Evolutionary conservation across 2,329 filamentous ascomycete genomes (phyloP).

Genomic region (Claviceps sp.): DNA sequence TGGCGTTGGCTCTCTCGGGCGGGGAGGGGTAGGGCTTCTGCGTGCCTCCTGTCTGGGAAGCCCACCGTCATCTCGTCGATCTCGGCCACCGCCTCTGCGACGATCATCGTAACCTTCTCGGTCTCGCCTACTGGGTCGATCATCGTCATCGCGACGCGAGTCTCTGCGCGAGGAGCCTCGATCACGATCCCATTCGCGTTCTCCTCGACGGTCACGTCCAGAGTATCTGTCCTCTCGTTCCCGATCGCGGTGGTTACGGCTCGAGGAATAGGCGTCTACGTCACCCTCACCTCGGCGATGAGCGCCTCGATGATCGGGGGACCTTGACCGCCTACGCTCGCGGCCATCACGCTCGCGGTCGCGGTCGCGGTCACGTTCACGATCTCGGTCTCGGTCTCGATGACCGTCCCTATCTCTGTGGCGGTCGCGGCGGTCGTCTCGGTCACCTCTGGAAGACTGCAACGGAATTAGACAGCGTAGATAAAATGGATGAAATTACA

Average conservation of each 20-base stretch:
- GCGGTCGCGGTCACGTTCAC: conserved; percentile 13
- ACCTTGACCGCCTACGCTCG: conserved; percentile 67
- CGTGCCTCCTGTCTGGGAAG: conserved; percentile 38
- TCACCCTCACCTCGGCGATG: conserved; percentile 59
- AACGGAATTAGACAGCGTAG: conserved; percentile 9
- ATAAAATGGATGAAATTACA: conserved; percentile 14
- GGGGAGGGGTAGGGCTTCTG: conserved; percentile 66
- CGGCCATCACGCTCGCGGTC: conserved; percentile 55
- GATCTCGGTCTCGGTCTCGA: conserved; percentile 21
- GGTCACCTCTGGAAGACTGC: conserved; percentile 18
- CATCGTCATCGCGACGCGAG: conserved; percentile 52
- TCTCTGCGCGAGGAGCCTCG: conserved; percentile 48
- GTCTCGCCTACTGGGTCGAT: conserved; percentile 40
- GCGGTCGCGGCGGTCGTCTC: conserved; percentile 24
- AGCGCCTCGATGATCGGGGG: conserved; percentile 53
- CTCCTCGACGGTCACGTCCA: conserved; percentile 51
- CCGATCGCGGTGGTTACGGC: conserved; percentile 80
- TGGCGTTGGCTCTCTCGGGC: conserved; percentile 90
- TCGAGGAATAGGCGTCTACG: conserved; percentile 85
- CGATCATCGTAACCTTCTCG: conserved; percentile 41
- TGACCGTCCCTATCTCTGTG: conserved; percentile 41
- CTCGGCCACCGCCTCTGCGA: conserved; percentile 35
- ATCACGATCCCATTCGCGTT: conserved; percentile 69
- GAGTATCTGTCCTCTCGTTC: conserved; percentile 89
- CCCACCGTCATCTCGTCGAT: conserved; percentile 25